Evolutionary conservation across 2,329 filamentous ascomycete genomes (phyloP), one percentile per base, ranked within the genome.

Genomic region (Xylaria sp.): DNA sequence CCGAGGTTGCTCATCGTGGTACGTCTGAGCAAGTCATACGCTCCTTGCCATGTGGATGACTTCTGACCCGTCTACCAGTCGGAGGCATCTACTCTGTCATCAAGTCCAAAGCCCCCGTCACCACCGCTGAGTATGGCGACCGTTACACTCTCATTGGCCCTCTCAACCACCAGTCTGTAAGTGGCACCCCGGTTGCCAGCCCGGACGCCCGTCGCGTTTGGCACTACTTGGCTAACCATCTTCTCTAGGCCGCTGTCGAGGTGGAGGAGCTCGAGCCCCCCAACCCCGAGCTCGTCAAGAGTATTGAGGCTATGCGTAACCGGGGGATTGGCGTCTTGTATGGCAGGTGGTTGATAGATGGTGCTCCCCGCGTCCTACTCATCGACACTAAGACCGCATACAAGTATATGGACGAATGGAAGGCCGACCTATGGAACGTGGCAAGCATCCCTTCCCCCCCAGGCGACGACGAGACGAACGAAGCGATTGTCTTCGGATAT

Each of bases 1-100:
- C 96, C 25, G 96, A 99, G 80, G 96, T 98, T 74, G 96, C 96
- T 69, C 97, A 98, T 85, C 89, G 96, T 87, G 93, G 93, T 95
- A 86, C 73, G 85, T 79, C 64, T 64, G 10, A 42, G 49, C 33
- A 25, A n/a, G 31, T 6, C 27, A 20, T 64, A 61, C 65, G 58
- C 68, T 36, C 5, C 17, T 33, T 6, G 36, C 42, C 29, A 17
- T 20, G 3, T 9, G 27, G 33, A 44, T 60, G 50, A 59, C 79
- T 63, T 76, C 70, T 66, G 54, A 70, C 39, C 20, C 22, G 9
- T 56, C 38, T 59, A 57, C 67, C 65, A 96, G 96, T 99, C 69
- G 96, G 96, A 77, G 96, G 96, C 75, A 99, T 99, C 82, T 99
- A 99, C 85, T 98, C 95, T 17, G 96, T 99, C 72, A 90, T 99